Conservation (phyloP, 352 stramenopile genomes). For the Globisporangium middletonii region DNA sequence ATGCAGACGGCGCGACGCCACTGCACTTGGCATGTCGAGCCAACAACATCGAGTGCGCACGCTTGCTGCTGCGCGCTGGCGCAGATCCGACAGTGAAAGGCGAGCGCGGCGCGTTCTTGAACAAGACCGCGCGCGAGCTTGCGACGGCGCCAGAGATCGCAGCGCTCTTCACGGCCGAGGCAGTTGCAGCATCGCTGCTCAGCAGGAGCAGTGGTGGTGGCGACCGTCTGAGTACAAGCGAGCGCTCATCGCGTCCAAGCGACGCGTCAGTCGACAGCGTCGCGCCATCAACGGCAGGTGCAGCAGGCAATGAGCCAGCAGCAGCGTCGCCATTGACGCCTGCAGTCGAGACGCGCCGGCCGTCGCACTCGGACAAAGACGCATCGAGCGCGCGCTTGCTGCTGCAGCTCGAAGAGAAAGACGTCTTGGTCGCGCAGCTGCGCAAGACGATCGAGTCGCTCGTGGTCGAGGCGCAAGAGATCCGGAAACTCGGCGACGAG, state of each 20-base stretch:
- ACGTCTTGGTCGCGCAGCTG: slow-evolving; percentile 73
- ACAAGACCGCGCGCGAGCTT: slow-evolving; percentile 53
- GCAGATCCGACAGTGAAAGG: slow-evolving; percentile 40
- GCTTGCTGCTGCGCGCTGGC: slow-evolving; percentile 37
- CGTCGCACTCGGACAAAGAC: slow-evolving; percentile 9
- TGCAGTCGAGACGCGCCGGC: neutral
- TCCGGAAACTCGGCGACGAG: slow-evolving; percentile 74
- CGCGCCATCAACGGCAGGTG: neutral
- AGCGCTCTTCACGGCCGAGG: slow-evolving; percentile 22
- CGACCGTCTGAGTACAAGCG: neutral
- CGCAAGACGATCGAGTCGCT: slow-evolving; percentile 76
- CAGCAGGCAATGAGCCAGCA: neutral
- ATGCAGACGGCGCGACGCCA: slow-evolving; percentile 69
- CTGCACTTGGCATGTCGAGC: slow-evolving; percentile 66
- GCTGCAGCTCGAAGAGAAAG: slow-evolving; percentile 79
- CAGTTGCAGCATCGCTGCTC: neutral
- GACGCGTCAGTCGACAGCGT: slow-evolving; percentile 2
- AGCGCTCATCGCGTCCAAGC: neutral
- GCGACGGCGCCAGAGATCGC: slow-evolving; percentile 39
- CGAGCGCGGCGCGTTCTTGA: slow-evolving; percentile 36
- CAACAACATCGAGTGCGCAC: slow-evolving; percentile 46
- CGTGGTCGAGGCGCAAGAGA: slow-evolving; percentile 69
- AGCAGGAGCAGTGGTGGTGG: neutral
- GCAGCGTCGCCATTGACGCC: neutral
- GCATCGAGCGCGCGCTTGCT: slow-evolving; percentile 24